Percentiles rank a stretch among this genome's conserved stretches.
Conservation (phyloP, 495 filamentous ascomycete genomes). For the Chaetomidium leptoderma region DNA sequence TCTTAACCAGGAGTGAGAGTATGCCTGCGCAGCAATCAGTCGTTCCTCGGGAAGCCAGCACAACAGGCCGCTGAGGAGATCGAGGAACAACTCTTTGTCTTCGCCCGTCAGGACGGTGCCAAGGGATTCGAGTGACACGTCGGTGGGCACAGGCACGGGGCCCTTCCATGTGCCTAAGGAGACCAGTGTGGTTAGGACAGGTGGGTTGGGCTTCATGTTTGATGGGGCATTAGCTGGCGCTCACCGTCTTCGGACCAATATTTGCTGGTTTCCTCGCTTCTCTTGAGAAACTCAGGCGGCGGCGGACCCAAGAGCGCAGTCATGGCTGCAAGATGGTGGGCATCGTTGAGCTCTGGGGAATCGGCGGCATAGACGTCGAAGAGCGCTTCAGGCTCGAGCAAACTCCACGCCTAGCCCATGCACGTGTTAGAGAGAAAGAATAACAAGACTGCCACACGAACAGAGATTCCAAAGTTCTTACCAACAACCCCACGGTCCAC, state of each 20-base stretch:
- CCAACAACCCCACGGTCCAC: background rate
- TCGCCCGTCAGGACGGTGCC: background rate
- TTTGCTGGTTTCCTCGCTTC: background rate
- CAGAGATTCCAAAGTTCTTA: background rate
- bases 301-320: background rate
- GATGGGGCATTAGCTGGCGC: background rate
- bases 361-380: background rate
- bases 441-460: background rate
- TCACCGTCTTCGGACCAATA: constrained; percentile 6
- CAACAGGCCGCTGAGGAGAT: background rate
- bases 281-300: constrained; percentile 1
- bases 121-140: background rate
- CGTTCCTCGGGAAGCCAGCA: constrained; percentile 1
- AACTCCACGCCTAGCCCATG: background rate
- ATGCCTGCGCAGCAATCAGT: background rate
- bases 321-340: background rate
- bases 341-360: background rate
- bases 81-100: background rate
- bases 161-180: background rate
- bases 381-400: background rate
- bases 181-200: background rate
- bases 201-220: background rate
- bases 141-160: background rate
- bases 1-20: background rate
- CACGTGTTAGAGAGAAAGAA: background rate